Evolutionary conservation across 805 yeast genomes (phyloP), one percentile per base, ranked within the genome.

Genomic region (Kodamaea lidongshanica): DNA sequence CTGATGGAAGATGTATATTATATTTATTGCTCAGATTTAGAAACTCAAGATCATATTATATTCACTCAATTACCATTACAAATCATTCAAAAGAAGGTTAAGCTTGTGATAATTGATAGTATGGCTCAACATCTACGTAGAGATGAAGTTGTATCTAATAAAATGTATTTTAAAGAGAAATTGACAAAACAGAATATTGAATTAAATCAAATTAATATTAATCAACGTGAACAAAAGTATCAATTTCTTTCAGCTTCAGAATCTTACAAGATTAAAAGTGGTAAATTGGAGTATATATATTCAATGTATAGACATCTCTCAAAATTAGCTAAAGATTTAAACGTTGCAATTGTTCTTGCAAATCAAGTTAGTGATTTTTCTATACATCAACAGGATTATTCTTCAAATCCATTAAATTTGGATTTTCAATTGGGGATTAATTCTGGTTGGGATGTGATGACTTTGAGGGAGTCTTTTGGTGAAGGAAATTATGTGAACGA

Each of bases 41-140:
- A 81, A 27, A 69, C 71, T 20, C 92, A 81, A 45, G 85, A 82
- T 39, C 87, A 81, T 46, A 73, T 84, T 8, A 37, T 84, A 3
- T 67, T 63, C 38, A 77, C 79, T 13, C 92, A 82, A 45, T 56
- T 87, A 4, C 94, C 92, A 0, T 19, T 37, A 16, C 35, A 40
- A 6, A 38, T 30, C 18, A 48, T 57, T 18, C 39, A 50, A 8
- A 52, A 56, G 1, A 41, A 47, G 5, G 61, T 79, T 2, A 78
- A 71, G 24, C 46, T 81, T 16, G 62, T 89, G 0, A 67, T 86
- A 1, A 63, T 88, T 7, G 97, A 89, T 53, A 82, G 95, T 19
- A 73, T 88, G 4, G 77, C 89, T 0, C 95, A 85, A 46, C 94
- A 82, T 51, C 52, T 87, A 18, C 60, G 94, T 34, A 77, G 77